Base-by-base conservation (phyloP, 1,284 basidiomycete genomes). In the Mycosarcoma mackinlayi region DNA sequence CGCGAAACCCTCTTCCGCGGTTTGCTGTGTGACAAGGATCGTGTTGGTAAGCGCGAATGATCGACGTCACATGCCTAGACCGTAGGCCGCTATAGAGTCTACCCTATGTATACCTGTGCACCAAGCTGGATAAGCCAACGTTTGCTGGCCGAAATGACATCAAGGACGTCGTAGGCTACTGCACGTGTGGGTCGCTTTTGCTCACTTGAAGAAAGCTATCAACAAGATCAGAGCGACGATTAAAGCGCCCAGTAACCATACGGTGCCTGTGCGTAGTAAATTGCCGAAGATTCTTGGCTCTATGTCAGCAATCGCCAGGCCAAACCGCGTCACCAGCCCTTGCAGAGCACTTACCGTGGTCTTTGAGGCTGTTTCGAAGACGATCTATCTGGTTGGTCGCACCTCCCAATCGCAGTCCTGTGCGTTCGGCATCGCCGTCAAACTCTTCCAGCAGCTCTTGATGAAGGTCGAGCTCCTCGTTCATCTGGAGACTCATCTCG, bases 401-500 rank as follows among this genome's bases (percentile, higher is more conserved):
- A 5, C 78, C 63, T 7, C 80, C 77, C 3, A 82, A 44, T 14
- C 66, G 62, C 23, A 79, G 44, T 1, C 71, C 77, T 2, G 80
- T 82, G 5, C 59, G 33, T 16, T 81, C 72, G 1, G 62, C 75
- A 44, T 70, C 78, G 11, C 40, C 23, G 30, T 81, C 78, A 18
- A 81, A 56, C 6, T 71, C 75, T 25, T 70, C 50, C 13, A 82
- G 40, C 5, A 82, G 50, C 25, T 75, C 76, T 18, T 71, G 50
- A 31, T 82, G 80, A 21, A 78, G 42, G 27, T 79, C 79, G 16
- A 82, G 68, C 61, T 82, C 80, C 47, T 82, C 76, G 57, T 80
- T 79, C 79, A 82, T 80, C 35, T 73, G 77, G 46, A 82, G 18
- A 19, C 75, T 75, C 33, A 81, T 54, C 27, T 77, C 59, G 41